phyloP scores from a whole-genome alignment of 352 stramenopile genomes.

The Phytophthora pseudosyringae region DNA sequence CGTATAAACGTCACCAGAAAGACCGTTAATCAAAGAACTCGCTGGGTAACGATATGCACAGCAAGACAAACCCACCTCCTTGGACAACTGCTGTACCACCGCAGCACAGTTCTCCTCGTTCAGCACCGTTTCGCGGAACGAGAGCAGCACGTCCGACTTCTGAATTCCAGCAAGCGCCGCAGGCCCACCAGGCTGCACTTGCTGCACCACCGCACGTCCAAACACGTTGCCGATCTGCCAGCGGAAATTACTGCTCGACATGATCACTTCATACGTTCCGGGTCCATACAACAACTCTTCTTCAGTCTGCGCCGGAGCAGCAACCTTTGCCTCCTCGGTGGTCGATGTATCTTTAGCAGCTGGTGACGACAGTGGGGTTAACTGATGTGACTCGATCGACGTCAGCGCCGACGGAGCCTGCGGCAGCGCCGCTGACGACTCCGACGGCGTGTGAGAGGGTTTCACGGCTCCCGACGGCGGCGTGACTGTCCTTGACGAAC shows the following conservation, averaged over 20 bases:
- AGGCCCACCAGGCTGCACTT: slow-evolving; percentile 68
- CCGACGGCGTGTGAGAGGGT: slow-evolving; percentile 21
- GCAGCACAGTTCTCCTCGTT: slow-evolving; percentile 80
- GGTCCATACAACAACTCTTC: slow-evolving; percentile 60
- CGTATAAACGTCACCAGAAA: slow-evolving; percentile 7
- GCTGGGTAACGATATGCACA: not conserved
- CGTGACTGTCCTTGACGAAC: slow-evolving; percentile 13
- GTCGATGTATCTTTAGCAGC: slow-evolving; percentile 15
- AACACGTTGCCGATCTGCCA: slow-evolving; percentile 90
- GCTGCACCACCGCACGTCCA: slow-evolving; percentile 81
- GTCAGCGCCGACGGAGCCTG: slow-evolving; percentile 49
- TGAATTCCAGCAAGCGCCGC: slow-evolving; percentile 76
- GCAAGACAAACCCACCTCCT: slow-evolving; percentile 52
- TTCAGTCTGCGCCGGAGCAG: slow-evolving; percentile 6
- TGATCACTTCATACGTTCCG: slow-evolving; percentile 85
- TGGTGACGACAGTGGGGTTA: slow-evolving; percentile 59
- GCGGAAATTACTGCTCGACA: slow-evolving; percentile 72
- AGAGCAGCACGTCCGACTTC: slow-evolving; percentile 86
- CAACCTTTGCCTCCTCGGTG: slow-evolving; percentile 17
- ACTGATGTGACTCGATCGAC: slow-evolving; percentile 56
- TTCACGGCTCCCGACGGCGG: slow-evolving; percentile 37
- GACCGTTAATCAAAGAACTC: slow-evolving; percentile 11
- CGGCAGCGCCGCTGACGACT: slow-evolving; percentile 46
- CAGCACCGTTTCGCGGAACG: slow-evolving; percentile 73
- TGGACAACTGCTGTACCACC: slow-evolving; percentile 80